Percentiles rank a stretch among this genome's conserved stretches.
These are phyloP conservation scores for Coemansia sp. DNA, from an alignment of 371 early-diverging fungal species.

Conservation along the genomic window DNA sequence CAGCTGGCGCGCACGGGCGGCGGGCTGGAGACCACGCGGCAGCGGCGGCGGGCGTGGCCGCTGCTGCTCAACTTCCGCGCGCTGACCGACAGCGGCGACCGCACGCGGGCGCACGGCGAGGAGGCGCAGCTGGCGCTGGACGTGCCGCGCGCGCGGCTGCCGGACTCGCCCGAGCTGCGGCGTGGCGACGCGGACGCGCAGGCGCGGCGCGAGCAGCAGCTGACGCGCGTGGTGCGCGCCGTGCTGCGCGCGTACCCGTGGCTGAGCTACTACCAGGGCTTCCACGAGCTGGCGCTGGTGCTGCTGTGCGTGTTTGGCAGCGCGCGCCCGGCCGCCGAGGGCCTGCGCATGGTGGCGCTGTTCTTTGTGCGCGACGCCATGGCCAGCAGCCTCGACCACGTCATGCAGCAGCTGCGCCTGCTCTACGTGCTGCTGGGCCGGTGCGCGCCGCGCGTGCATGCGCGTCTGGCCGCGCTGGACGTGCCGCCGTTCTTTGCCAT, in stretches of 20 bases:
- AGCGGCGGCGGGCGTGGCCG: slow-evolving; percentile 46
- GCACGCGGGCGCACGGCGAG: slow-evolving; percentile 26
- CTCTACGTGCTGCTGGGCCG: slow-evolving; percentile 34
- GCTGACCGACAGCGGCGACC: slow-evolving; percentile 4
- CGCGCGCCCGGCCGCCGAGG: slow-evolving; percentile 38
- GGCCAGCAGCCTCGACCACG: slow-evolving; percentile 41
- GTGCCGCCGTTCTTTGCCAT: slow-evolving; percentile 78
- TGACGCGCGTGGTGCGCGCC: slow-evolving; percentile 26
- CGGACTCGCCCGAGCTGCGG: slow-evolving; percentile 25
- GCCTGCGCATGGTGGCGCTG: slow-evolving; percentile 40
- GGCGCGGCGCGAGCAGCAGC: slow-evolving; percentile 34
- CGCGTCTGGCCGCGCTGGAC: slow-evolving; percentile 48
- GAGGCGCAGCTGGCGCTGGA: slow-evolving; percentile 49
- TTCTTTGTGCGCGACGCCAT: slow-evolving; percentile 53
- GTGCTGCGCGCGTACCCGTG: slow-evolving; percentile 47
- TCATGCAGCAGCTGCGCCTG: slow-evolving; percentile 40
- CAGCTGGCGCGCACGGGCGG: slow-evolving; percentile 35
- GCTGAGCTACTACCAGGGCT: slow-evolving; percentile 52
- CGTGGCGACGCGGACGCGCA: slow-evolving; percentile 16
- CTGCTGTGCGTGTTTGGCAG: slow-evolving; percentile 51
- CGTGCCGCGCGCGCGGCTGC: slow-evolving; percentile 35
- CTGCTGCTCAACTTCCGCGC: slow-evolving; percentile 44
- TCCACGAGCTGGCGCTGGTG: slow-evolving; percentile 45
- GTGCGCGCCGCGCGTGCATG: slow-evolving; percentile 29
- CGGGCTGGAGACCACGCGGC: slow-evolving; percentile 35